phyloP scores from a whole-genome alignment of 1,284 basidiomycete genomes.

The Cryptococcus jaspeensis region DNA sequence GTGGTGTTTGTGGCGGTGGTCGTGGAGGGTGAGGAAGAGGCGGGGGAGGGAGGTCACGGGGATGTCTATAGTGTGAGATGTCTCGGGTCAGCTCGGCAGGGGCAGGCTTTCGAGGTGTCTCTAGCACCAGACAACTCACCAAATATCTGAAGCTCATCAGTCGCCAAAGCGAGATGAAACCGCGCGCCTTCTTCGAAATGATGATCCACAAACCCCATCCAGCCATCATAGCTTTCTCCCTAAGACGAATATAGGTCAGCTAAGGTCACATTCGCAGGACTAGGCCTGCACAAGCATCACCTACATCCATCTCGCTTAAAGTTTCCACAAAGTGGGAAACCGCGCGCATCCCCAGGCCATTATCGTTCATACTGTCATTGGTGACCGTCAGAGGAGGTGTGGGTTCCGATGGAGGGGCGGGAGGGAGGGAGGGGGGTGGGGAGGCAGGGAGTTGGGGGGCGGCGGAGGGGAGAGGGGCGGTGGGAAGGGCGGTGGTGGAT shows the following conservation, averaged over 20 bases:
- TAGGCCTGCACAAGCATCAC: background rate
- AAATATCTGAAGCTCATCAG: constrained; percentile 6
- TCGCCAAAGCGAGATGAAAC: constrained; percentile 10
- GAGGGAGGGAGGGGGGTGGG: background rate
- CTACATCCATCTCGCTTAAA: constrained; percentile 4
- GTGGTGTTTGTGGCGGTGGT: background rate
- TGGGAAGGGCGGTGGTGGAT: constrained; percentile 8
- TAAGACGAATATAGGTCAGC: constrained; percentile 1
- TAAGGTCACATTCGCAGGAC: background rate
- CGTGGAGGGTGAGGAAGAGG: constrained; percentile 11
- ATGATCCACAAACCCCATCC: constrained; percentile 6
- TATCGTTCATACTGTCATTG: background rate
- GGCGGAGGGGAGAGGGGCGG: constrained; percentile 1
- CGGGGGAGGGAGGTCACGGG: constrained; percentile 7
- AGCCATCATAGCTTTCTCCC: constrained; percentile 13
- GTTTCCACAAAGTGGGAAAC: background rate
- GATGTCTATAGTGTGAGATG: constrained; percentile 3
- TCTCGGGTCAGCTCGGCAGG: background rate
- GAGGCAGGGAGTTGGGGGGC: background rate
- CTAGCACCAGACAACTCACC: constrained; percentile 4
- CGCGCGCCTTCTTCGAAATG: constrained; percentile 12
- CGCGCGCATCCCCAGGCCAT: background rate
- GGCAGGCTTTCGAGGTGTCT: background rate
- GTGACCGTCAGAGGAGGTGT: background rate
- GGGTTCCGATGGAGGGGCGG: background rate